A percentile compares a stretch with the other conserved stretches of the same genome.
Conservation (phyloP, 352 stramenopile species). For the Pythium plurisporium region DNA sequence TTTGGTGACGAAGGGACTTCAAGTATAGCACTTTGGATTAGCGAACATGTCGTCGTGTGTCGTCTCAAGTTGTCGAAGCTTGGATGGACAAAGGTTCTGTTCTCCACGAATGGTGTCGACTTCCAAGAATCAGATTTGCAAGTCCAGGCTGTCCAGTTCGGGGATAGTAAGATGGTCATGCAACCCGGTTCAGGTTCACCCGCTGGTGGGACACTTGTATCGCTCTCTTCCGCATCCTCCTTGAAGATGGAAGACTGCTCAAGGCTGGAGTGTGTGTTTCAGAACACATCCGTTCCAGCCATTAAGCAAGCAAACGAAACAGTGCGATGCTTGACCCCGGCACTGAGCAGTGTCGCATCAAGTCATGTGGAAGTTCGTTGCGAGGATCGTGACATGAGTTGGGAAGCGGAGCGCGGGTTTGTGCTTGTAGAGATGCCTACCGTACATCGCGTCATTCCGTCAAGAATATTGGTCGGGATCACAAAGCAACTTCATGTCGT, state of each 20-base stretch:
- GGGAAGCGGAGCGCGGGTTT: background rate
- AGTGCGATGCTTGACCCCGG: background rate
- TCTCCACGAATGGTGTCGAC: slow-evolving; percentile 59
- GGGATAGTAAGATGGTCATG: background rate
- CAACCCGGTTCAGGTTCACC: background rate
- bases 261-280: slow-evolving; percentile 11
- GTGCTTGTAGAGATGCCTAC: background rate
- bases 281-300: slow-evolving; percentile 1
- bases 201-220: background rate
- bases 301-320: background rate
- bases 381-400: background rate
- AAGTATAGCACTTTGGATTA: slow-evolving; percentile 16
- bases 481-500: slow-evolving; percentile 11
- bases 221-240: background rate
- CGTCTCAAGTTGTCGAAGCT: slow-evolving; percentile 21
- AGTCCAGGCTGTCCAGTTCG: slow-evolving; percentile 27
- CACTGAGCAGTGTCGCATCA: background rate
- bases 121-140: slow-evolving; percentile 24
- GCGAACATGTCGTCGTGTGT: slow-evolving; percentile 9
- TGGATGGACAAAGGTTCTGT: background rate
- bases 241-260: background rate
- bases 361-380: slow-evolving; percentile 4
- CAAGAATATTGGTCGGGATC: slow-evolving; percentile 1
- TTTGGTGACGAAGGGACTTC: slow-evolving; percentile 27
- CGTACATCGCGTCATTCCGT: slow-evolving; percentile 12